Evolutionary conservation across 2,329 filamentous ascomycete genomes (phyloP).

Genomic region (Aureobasidium vineae): DNA sequence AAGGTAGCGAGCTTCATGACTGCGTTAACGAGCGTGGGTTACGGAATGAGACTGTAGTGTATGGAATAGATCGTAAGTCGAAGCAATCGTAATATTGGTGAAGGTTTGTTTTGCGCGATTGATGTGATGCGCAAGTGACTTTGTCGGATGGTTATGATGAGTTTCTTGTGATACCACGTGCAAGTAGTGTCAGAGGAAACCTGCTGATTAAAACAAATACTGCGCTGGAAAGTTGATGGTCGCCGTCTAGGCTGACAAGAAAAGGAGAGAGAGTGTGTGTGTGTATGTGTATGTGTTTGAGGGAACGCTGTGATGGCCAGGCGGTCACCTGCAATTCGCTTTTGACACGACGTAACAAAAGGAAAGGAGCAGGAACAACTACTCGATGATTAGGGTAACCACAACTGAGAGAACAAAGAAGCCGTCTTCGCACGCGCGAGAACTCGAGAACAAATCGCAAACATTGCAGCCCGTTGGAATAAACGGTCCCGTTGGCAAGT

Average conservation of each 20-base stretch:
- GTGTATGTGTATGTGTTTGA: not conserved
- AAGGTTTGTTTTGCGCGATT: not conserved
- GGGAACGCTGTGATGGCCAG: not conserved
- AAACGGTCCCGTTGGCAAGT: constrained; percentile 11
- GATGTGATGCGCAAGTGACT: constrained; percentile 4
- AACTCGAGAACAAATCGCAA: not conserved
- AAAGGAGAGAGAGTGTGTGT: too few relatives aligned
- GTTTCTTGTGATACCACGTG: constrained; percentile 1
- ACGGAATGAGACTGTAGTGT: not conserved
- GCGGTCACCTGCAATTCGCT: not conserved
- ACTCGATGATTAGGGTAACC: not conserved
- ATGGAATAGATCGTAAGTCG: not conserved
- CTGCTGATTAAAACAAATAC: not conserved
- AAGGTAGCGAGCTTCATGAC: constrained; percentile 6
- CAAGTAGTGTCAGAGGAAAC: not conserved
- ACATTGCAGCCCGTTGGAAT: constrained; percentile 13
- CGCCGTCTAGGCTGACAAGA: constrained; percentile 13
- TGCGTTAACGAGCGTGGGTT: not conserved
- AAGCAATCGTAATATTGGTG: not conserved
- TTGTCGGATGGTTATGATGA: not conserved
- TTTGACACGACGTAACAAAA: not conserved
- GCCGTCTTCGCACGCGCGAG: not conserved
- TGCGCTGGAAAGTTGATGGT: not conserved
- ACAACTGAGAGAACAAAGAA: constrained; percentile 18
- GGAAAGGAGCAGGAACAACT: not conserved